phyloP scores from a whole-genome alignment of 805 yeast species.

The Candida ovalis region DNA sequence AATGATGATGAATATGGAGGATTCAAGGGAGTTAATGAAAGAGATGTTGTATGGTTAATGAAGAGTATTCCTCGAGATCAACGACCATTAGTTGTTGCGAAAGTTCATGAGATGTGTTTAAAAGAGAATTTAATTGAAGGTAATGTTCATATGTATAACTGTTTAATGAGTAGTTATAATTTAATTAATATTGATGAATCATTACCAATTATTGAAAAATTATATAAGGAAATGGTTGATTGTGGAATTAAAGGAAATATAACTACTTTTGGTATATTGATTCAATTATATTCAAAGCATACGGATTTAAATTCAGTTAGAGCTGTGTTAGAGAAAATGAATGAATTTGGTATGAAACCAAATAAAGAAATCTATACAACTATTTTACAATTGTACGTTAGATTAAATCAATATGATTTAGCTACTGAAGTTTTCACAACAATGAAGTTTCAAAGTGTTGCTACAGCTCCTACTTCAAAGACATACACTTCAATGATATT shows the following conservation, averaged over 20 bases:
- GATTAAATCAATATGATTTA: conserved; percentile 46
- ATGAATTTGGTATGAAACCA: conserved; percentile 37
- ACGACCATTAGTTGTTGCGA: conserved; percentile 32
- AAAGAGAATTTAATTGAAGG: conserved; percentile 29
- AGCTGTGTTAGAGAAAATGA: conserved; percentile 36
- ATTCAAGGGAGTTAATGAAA: conserved; percentile 28
- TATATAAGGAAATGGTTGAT: conserved; percentile 27
- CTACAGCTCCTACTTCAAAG: conserved; percentile 60
- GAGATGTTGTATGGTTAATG: conserved; percentile 37
- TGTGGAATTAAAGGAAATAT: conserved; percentile 31
- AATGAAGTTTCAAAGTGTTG: conserved; percentile 72
- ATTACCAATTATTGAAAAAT: conserved; percentile 29
- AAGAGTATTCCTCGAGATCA: conserved; percentile 39
- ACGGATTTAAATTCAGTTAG: conserved; percentile 38
- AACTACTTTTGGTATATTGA: conserved; percentile 40
- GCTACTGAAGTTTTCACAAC: conserved; percentile 76
- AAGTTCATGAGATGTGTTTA: conserved; percentile 34
- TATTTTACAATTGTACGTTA: conserved; percentile 58
- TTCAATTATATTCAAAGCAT: conserved; percentile 43
- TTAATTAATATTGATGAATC: conserved; percentile 17
- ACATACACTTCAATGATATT: conserved; percentile 73
- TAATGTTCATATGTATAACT: conserved; percentile 34
- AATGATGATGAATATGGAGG: conserved; percentile 34
- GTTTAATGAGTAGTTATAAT: conserved; percentile 33
- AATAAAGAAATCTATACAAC: conserved; percentile 48